Evolutionary conservation across 2,329 filamentous ascomycete genomes (phyloP).

Genomic region (Massarina eburnea): DNA sequence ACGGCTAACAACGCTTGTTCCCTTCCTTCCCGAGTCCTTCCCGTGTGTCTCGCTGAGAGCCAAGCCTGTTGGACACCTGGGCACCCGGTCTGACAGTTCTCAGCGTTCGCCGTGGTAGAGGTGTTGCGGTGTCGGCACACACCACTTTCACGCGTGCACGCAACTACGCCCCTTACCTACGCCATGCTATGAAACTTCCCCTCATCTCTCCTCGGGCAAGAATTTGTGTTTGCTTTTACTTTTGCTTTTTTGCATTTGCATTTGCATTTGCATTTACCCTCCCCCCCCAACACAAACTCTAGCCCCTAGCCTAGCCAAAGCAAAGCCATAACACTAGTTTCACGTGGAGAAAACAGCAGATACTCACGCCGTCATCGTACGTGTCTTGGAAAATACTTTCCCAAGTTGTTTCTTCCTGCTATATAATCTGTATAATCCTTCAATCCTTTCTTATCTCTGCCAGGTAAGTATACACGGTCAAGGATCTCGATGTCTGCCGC

Average conservation of each 20-base stretch:
- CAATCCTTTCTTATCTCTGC: not conserved
- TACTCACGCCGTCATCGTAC: constrained; percentile 8
- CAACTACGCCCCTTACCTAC: not conserved
- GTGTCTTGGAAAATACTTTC: not conserved
- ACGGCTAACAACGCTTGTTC: not conserved
- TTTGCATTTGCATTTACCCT: no score
- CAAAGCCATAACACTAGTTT: not conserved
- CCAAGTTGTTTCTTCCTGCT: constrained; percentile 1
- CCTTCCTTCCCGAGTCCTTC: not conserved
- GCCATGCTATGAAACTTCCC: no score
- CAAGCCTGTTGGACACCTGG: not conserved
- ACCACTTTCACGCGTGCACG: not conserved
- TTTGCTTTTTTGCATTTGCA: no score
- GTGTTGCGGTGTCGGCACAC: not conserved
- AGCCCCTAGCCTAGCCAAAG: no score
- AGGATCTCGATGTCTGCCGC: not conserved
- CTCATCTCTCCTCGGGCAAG: no score
- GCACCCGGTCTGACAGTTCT: not conserved
- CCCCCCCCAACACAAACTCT: no score
- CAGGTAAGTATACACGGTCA: not conserved
- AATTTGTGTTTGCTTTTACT: no score
- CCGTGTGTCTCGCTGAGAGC: no score
- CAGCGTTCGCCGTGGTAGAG: not conserved
- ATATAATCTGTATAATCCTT: no score
- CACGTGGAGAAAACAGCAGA: not conserved